Evolutionary conservation across 495 filamentous ascomycete species (phyloP).

Genomic region (Aspergillus olivimuriae): DNA sequence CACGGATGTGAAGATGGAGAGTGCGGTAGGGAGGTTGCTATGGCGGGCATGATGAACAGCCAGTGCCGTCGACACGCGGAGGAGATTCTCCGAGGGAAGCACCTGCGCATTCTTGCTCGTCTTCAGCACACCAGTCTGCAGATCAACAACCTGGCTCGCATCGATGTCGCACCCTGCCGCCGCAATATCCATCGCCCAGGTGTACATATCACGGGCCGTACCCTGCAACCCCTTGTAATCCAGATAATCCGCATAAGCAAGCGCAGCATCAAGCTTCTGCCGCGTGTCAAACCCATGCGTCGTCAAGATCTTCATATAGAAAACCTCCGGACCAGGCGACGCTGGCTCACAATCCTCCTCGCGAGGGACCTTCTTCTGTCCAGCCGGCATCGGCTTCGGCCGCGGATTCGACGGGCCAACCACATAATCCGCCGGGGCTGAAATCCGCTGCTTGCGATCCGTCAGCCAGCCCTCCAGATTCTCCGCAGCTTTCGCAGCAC

Average conservation of each 20-base stretch:
- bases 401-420: conserved; percentile 77
- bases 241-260: conserved; percentile 78
- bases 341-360: conserved; percentile 67
- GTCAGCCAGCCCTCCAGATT: conserved; percentile 69
- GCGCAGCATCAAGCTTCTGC: conserved; percentile 70
- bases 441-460: conserved; percentile 57
- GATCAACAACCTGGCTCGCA: conserved; percentile 47
- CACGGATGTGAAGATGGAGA: conserved; percentile 83
- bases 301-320: conserved; percentile 72
- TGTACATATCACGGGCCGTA: conserved; percentile 61
- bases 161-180: conserved; percentile 40
- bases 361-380: conserved; percentile 47
- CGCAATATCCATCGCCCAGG: conserved; percentile 66
- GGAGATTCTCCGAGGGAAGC: conserved; percentile 60
- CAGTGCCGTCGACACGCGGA: conserved; percentile 67
- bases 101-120: conserved; percentile 26
- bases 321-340: conserved; percentile 58
- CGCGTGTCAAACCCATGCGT: conserved; percentile 66
- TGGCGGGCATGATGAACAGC: conserved; percentile 68
- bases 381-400: conserved; percentile 62
- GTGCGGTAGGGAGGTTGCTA: conserved; percentile 54
- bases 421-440: conserved; percentile 63
- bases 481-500: conserved; percentile 67
- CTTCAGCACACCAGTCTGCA: conserved; percentile 53
- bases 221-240: conserved; percentile 62